Evolutionary conservation across 345 rosid species (phyloP).

Genomic region (Sonneratia caseolaris): DNA sequence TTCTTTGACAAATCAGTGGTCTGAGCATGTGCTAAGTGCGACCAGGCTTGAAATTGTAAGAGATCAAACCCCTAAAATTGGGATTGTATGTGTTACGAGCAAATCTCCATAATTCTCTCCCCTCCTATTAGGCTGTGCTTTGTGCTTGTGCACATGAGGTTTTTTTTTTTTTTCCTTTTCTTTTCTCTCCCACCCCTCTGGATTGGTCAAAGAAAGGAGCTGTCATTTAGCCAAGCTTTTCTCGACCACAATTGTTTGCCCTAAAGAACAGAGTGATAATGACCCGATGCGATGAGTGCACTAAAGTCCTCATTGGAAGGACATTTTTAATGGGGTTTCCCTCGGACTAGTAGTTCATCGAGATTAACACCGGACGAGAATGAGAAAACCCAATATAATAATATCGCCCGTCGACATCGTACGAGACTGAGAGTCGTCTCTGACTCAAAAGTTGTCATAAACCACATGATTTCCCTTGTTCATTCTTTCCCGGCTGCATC

Average conservation of each 20-base stretch:
- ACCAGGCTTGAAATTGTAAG: neutral
- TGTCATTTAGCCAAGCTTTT: neutral
- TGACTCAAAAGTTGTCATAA: no score
- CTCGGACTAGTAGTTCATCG: neutral
- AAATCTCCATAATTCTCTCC: neutral
- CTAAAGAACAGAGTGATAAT: neutral
- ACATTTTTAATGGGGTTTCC: neutral
- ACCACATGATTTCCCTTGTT: no score
- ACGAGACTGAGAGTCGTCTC: no score
- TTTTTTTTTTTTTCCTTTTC: neutral
- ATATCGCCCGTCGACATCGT: no score
- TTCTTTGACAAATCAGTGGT: neutral
- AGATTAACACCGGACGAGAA: neutral
- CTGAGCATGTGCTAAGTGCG: neutral
- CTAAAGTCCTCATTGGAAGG: neutral
- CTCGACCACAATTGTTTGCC: neutral
- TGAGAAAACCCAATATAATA: no score
- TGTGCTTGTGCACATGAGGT: neutral
- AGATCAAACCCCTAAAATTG: neutral
- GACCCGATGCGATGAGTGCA: neutral
- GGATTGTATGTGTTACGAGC: neutral
- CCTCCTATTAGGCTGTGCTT: neutral
- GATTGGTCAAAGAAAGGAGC: neutral
- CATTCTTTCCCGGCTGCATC: no score
- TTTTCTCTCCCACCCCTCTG: neutral